Conservation (phyloP, 228 moss, liverwort and hornwort species). For the Sphagnum fallax region DNA sequence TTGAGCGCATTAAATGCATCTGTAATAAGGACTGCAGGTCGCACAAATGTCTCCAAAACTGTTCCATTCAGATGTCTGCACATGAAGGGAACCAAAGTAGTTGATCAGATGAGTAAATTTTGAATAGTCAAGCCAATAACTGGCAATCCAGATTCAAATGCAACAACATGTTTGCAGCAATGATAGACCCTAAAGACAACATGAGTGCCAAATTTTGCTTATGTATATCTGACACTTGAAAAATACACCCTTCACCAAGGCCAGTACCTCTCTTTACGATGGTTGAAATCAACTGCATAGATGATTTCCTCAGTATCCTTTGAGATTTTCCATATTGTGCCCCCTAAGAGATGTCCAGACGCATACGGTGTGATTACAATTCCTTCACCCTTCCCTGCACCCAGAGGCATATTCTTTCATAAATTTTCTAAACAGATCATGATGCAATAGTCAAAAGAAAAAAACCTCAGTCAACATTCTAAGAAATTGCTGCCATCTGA, state of each 20-base stretch:
- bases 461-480: no score
- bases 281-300: slow-evolving; percentile 96
- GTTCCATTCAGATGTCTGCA: slow-evolving; percentile 89
- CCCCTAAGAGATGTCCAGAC: slow-evolving; percentile 90
- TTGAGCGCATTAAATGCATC: slow-evolving; percentile 94
- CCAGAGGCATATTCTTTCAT: background rate
- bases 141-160: no score
- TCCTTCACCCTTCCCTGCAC: slow-evolving; percentile 91
- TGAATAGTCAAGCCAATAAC: no score
- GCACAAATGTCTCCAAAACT: slow-evolving; percentile 78
- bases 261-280: slow-evolving; percentile 83
- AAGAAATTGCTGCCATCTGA: no score
- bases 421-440: no score
- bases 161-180: no score
- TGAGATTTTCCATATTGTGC: slow-evolving; percentile 95
- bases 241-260: background rate
- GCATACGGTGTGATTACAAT: slow-evolving; percentile 96
- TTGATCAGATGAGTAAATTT: background rate
- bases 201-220: no score
- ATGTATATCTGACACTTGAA: background rate
- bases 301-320: slow-evolving; percentile 97
- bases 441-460: no score
- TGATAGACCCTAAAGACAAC: no score
- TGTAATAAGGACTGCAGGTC: slow-evolving; percentile 94
- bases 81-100: background rate